Evolutionary conservation across 1,284 basidiomycete genomes (phyloP).

Genomic region (Cutaneotrichosporon mucoides): DNA sequence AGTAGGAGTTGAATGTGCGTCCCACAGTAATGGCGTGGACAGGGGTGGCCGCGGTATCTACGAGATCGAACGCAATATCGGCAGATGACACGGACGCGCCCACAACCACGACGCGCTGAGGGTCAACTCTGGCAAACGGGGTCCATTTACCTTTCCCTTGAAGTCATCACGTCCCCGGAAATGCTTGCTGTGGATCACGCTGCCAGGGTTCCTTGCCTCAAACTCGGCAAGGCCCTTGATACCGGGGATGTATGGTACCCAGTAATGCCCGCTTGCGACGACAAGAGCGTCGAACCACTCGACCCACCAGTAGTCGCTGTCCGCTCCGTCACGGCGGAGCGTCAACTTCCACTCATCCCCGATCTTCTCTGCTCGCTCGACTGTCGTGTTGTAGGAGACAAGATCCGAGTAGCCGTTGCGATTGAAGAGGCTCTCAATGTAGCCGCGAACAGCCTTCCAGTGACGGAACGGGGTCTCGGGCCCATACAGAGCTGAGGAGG

Average conservation of each 20-base stretch:
- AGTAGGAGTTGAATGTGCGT: constrained; percentile 11
- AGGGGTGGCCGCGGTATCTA: background rate
- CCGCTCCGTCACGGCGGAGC: constrained; percentile 50
- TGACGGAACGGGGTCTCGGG: constrained; percentile 11
- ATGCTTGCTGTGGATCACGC: constrained; percentile 44
- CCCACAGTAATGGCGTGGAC: constrained; percentile 8
- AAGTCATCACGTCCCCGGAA: constrained; percentile 7
- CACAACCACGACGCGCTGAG: constrained; percentile 12
- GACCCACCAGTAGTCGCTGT: constrained; percentile 20
- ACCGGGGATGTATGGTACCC: constrained; percentile 52
- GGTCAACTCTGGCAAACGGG: background rate
- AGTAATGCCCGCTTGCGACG: constrained; percentile 53
- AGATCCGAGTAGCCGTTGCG: constrained; percentile 50
- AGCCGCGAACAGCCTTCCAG: constrained; percentile 11
- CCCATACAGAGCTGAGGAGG: background rate
- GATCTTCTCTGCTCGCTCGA: constrained; percentile 53
- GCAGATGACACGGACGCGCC: constrained; percentile 9
- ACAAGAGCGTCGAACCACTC: constrained; percentile 55
- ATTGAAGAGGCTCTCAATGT: constrained; percentile 38
- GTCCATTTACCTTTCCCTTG: background rate
- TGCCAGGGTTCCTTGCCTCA: constrained; percentile 46
- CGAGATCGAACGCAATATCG: constrained; percentile 16
- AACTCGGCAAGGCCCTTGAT: constrained; percentile 50
- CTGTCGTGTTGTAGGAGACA: constrained; percentile 54
- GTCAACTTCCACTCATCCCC: constrained; percentile 27